These are phyloP conservation scores for Chlamydomonas eustigma DNA, from an alignment of 139 green algal species.

Conservation along the genomic window DNA sequence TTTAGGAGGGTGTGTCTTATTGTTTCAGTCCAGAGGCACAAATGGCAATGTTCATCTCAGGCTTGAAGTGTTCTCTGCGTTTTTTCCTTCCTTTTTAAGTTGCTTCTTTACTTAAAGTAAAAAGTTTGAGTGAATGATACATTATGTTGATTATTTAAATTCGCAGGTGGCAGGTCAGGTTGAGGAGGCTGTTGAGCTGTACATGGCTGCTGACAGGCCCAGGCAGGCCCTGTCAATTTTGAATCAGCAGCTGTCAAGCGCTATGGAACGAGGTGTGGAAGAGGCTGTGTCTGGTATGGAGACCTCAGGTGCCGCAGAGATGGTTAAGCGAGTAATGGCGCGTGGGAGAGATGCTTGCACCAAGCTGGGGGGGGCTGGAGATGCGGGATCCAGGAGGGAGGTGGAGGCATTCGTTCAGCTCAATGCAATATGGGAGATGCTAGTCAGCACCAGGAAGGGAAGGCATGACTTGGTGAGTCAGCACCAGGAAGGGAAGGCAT, in stretches of 20 bases:
- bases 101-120: too few relatives aligned
- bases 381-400: conserved; percentile 22
- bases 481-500: not conserved
- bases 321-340: not conserved
- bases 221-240: conserved; percentile 28
- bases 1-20: too few relatives aligned
- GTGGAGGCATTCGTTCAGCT: conserved; percentile 41
- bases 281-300: conserved; percentile 15
- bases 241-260: conserved; percentile 27
- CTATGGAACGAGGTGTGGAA: conserved; percentile 14
- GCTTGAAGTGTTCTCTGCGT: not conserved
- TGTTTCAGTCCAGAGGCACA: too few relatives aligned
- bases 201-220: conserved; percentile 68
- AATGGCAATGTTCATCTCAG: too few relatives aligned
- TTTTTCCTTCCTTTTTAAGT: too few relatives aligned
- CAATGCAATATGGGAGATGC: conserved; percentile 26
- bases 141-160: not conserved
- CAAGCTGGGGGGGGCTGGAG: not conserved
- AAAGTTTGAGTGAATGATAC: too few relatives aligned
- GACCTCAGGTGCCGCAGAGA: conserved; percentile 6
- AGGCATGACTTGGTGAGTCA: conserved; percentile 31
- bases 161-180: conserved; percentile 51
- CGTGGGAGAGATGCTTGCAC: conserved; percentile 2
- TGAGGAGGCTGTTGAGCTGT: conserved; percentile 79
- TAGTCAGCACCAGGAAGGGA: conserved; percentile 24